Conservation (phyloP, 176 grass and related monocot species). For the Oryza punctata region DNA sequence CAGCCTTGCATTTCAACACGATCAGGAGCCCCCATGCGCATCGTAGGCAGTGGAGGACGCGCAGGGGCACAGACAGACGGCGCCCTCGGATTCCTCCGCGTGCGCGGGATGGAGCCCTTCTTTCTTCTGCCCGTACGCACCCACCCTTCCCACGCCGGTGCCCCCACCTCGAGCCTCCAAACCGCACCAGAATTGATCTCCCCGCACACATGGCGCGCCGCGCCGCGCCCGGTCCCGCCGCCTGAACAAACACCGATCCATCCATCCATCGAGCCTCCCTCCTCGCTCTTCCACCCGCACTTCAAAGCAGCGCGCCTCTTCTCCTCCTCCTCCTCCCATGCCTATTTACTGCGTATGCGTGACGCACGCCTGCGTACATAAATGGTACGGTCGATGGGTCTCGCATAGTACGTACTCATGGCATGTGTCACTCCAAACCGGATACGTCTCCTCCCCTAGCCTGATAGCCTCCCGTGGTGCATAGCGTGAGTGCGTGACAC, state of each 20-base stretch:
- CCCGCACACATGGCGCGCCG: neutral
- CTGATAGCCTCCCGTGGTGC: neutral
- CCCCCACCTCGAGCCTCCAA: neutral
- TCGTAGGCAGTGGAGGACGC: neutral
- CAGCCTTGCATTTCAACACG: neutral
- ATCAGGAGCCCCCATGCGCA: too few relatives aligned
- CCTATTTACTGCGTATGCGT: conserved; percentile 17
- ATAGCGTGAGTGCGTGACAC: neutral
- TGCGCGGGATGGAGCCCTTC: neutral
- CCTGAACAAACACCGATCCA: too few relatives aligned
- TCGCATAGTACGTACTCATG: neutral
- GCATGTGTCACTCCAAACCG: neutral
- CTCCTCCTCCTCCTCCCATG: neutral
- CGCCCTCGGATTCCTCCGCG: neutral
- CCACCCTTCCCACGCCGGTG: too few relatives aligned
- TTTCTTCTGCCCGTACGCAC: neutral
- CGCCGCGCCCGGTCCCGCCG: too few relatives aligned
- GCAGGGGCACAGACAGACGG: neutral
- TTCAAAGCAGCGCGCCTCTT: neutral
- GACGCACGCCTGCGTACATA: conserved; percentile 24
- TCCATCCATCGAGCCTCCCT: too few relatives aligned
- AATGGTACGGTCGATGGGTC: neutral
- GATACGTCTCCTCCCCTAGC: neutral
- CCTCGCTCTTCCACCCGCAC: neutral
- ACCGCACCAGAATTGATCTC: neutral